A percentile compares a stretch with the other conserved stretches of the same genome.
phyloP scores from a whole-genome alignment of 2,329 filamentous ascomycete genomes.

The Tolypocladium paradoxum region DNA sequence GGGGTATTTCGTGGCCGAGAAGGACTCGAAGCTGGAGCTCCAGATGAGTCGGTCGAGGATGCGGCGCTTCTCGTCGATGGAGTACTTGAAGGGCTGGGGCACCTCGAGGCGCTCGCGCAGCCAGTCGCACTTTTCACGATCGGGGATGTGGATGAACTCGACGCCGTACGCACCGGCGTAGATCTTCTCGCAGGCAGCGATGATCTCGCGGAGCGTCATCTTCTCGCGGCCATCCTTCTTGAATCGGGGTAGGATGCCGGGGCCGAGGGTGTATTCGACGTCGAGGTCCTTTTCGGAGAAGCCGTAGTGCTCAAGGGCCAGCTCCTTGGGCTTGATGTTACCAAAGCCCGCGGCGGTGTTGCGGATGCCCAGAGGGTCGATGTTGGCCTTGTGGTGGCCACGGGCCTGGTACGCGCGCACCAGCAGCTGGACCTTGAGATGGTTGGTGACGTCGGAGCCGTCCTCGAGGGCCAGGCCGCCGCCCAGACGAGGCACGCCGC shows the following conservation, averaged over 20 bases:
- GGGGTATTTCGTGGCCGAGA: conserved; percentile 94
- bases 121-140: conserved; percentile 97
- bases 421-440: conserved; percentile 94
- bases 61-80: conserved; percentile 93
- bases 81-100: conserved; percentile 91
- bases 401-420: conserved; percentile 96
- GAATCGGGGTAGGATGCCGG: conserved; percentile 91
- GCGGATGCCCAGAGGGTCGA: conserved; percentile 90
- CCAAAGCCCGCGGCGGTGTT: conserved; percentile 65
- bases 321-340: conserved; percentile 81
- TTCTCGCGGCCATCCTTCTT: conserved; percentile 80
- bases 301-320: conserved; percentile 86
- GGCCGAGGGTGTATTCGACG: conserved; percentile 81
- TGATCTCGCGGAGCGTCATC: conserved; percentile 94
- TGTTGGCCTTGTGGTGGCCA: conserved; percentile 96
- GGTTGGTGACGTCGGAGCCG: conserved; percentile 81
- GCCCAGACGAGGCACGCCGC: conserved; percentile 63
- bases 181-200: conserved; percentile 83
- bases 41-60: conserved; percentile 97
- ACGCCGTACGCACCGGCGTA: conserved; percentile 97
- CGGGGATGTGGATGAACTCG: conserved; percentile 98
- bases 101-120: conserved; percentile 90
- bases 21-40: conserved; percentile 94
- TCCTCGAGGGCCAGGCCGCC: conserved; percentile 57
- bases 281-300: conserved; percentile 93